Conservation (phyloP, 2,329 filamentous ascomycete genomes). For the Ophiostoma sp. region DNA sequence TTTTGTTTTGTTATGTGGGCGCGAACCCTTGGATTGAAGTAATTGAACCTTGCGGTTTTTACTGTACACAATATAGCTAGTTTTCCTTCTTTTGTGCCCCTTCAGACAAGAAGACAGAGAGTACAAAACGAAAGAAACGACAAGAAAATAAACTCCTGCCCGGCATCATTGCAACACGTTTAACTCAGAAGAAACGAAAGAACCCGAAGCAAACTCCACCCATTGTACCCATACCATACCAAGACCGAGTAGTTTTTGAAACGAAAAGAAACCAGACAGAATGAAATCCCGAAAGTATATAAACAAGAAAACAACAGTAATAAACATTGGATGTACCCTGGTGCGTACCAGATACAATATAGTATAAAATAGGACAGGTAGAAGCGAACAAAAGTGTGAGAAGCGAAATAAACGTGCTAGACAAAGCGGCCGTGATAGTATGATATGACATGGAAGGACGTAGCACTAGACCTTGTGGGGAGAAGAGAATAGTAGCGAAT, state of each 20-base stretch:
- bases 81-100: not conserved
- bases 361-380: not conserved
- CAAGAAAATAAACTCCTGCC: not conserved
- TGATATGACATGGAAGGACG: constrained; percentile 17
- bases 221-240: constrained; percentile 7
- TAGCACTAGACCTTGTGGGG: not conserved
- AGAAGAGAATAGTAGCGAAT: constrained; percentile 1
- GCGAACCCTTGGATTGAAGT: constrained; percentile 9
- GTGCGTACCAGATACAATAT: not conserved
- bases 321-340: not conserved
- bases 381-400: not conserved
- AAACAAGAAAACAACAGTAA: not conserved
- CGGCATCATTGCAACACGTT: not conserved
- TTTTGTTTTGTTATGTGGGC: not conserved
- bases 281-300: not conserved
- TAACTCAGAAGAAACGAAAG: not conserved
- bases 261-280: not conserved
- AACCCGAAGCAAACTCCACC: not conserved
- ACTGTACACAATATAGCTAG: not conserved
- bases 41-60: not conserved
- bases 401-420: not conserved
- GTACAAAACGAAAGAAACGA: not conserved
- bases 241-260: not conserved
- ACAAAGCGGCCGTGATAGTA: constrained; percentile 19
- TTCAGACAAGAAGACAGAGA: not conserved